Conservation (phyloP, 2,329 filamentous ascomycete species). For the Colletotrichum simmondsii region DNA sequence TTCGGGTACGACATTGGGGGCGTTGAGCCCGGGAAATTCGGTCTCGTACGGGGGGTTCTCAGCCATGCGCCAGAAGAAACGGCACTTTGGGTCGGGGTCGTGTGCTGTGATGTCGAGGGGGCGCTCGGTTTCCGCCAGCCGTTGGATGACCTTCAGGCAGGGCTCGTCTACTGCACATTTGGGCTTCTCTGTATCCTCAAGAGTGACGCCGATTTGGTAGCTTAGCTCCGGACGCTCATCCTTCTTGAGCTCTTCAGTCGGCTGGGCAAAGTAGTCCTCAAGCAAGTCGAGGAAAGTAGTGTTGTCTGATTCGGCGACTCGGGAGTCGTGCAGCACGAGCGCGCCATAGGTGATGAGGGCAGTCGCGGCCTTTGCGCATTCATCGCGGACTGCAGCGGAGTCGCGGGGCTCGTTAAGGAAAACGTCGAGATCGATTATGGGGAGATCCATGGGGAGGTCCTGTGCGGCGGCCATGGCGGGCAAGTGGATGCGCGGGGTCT, state of each 20-base stretch:
- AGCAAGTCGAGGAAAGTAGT: constrained; percentile 68
- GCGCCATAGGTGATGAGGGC: constrained; percentile 71
- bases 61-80: constrained; percentile 72
- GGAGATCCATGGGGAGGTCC: constrained; percentile 63
- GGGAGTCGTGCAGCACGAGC: constrained; percentile 69
- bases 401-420: constrained; percentile 58
- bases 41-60: constrained; percentile 65
- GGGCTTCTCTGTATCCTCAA: constrained; percentile 72
- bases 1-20: constrained; percentile 65
- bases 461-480: constrained; percentile 38
- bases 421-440: constrained; percentile 68
- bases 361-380: constrained; percentile 64
- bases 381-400: constrained; percentile 57
- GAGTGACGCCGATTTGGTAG: constrained; percentile 71
- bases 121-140: constrained; percentile 64
- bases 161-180: constrained; percentile 72
- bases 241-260: constrained; percentile 53
- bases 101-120: constrained; percentile 68
- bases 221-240: constrained; percentile 69
- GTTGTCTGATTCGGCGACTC: constrained; percentile 67
- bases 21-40: constrained; percentile 65
- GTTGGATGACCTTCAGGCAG: constrained; percentile 66
- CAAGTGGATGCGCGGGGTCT: background rate
- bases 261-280: constrained; percentile 74
- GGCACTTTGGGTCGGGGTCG: constrained; percentile 69